Conservation (phyloP, 1,284 basidiomycete species). For the Apiotrichum akiyoshidainum region DNA sequence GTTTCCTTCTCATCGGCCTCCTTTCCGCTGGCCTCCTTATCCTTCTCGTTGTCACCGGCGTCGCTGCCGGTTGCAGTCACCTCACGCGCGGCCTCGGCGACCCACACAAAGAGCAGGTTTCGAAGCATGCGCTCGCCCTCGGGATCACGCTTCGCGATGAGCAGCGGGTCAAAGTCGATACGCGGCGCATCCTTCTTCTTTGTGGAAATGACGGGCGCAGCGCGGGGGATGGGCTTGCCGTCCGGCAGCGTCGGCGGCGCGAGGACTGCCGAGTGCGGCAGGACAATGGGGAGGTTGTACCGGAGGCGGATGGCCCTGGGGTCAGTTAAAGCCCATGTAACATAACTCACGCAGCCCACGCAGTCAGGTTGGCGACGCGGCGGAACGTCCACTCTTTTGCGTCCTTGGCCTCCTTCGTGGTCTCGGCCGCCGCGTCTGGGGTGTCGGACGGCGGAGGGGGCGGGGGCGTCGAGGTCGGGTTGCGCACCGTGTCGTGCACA, state of each 20-base stretch:
- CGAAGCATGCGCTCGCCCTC: constrained; percentile 41
- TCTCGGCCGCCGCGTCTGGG: constrained; percentile 2
- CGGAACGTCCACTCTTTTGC: constrained; percentile 48
- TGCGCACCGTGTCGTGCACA: constrained; percentile 41
- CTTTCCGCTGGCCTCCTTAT: neutral
- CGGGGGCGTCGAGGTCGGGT: neutral
- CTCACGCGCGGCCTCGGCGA: constrained; percentile 34
- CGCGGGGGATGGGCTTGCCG: constrained; percentile 2
- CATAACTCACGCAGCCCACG: constrained; percentile 47
- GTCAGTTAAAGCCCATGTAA: neutral
- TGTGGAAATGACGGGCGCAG: neutral
- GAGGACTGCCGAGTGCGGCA: constrained; percentile 21
- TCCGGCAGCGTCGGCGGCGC: constrained; percentile 8
- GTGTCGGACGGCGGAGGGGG: constrained; percentile 9
- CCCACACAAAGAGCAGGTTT: constrained; percentile 32
- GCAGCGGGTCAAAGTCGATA: constrained; percentile 45
- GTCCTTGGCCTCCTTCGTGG: constrained; percentile 10
- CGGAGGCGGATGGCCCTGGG: constrained; percentile 42
- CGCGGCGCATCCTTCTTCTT: neutral
- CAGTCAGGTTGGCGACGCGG: constrained; percentile 44
- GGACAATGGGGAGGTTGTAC: constrained; percentile 40
- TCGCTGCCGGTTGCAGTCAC: constrained; percentile 1
- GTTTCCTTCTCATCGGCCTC: neutral
- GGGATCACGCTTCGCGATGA: constrained; percentile 37
- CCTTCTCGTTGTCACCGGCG: neutral